Base-by-base conservation (phyloP, 2,329 filamentous ascomycete species). In the Fusarium caatingaense region DNA sequence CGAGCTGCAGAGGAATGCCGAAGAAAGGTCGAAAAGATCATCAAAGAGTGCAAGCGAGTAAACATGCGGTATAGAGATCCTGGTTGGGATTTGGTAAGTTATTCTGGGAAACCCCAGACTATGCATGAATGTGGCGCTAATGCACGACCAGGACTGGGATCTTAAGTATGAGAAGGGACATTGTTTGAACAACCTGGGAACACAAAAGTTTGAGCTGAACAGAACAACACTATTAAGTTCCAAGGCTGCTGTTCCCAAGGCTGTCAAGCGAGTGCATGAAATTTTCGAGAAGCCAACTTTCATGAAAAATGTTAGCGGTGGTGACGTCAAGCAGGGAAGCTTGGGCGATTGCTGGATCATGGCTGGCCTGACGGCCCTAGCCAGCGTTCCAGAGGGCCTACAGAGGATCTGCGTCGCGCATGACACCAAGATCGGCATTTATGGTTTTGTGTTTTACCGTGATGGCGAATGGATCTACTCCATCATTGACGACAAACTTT, bases 391-490 rank as follows among this genome's bases (percentile, higher is more conserved):
- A 48, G 89, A 86, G 3, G 84, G 92, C 16, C 89, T 97, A 56
- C 86, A 92, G 74, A 86, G 88, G 20, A 86, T 93, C 10, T 97
- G 93, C 73, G 91, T 97, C 30, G 91, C 89, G 47, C 89, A 91
- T 45, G 88, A 97, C 72, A 88, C 87, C 12, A 84, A 78, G 68
- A 89, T 96, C 53, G 93, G 93, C 11, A 93, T 97, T 6, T 97
- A 97, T 74, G 93, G 93, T 2, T 97, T 97, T 75, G 92, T 97
- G 50, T 97, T 97, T 77, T 92, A 92, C 77, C 84, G 93, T 77
- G 93, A 97, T 75, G 93, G 93, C 56, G 93, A 96, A 79, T 97
- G 93, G 94, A 92, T 95, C 60, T 93, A 94, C 73, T 94, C 92
- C 61, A 94, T 97, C 66, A 89, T 97, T 63, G 94, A 97, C 76